Conservation (phyloP, 768 basidiomycete species). For the Calocybe indica region DNA sequence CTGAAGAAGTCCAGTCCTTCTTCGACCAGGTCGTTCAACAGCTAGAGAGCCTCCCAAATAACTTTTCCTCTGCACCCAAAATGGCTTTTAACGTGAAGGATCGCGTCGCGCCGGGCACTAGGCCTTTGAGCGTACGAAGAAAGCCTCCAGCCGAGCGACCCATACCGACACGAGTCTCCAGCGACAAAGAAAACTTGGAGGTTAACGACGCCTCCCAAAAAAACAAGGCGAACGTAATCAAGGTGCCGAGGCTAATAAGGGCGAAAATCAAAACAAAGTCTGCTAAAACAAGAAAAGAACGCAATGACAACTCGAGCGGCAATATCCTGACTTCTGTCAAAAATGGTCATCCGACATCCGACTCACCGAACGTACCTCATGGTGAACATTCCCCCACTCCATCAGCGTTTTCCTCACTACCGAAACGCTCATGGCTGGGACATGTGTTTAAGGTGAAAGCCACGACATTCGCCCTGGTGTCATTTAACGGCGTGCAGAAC, state of each 20-base stretch:
- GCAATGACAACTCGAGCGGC: neutral
- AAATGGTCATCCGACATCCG: too few relatives aligned
- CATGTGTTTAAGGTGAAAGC: constrained; percentile 87
- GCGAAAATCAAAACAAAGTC: constrained; percentile 16
- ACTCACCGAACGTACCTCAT: too few relatives aligned
- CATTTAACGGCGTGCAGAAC: constrained; percentile 49
- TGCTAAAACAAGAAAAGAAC: constrained; percentile 32
- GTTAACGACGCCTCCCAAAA: constrained; percentile 11
- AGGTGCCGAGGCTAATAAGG: constrained; percentile 24
- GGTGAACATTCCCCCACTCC: neutral
- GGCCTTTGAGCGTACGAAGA: constrained; percentile 40
- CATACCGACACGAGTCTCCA: constrained; percentile 11
- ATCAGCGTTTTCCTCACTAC: constrained; percentile 34
- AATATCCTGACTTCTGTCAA: too few relatives aligned
- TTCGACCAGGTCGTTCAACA: constrained; percentile 82
- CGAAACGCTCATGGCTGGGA: constrained; percentile 77
- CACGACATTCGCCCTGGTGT: constrained; percentile 49
- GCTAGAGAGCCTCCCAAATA: constrained; percentile 50
- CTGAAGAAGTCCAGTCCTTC: constrained; percentile 71
- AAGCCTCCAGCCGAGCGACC: constrained; percentile 19
- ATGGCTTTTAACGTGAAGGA: too few relatives aligned
- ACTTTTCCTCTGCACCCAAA: too few relatives aligned
- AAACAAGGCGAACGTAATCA: constrained; percentile 16
- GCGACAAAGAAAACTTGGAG: constrained; percentile 57
- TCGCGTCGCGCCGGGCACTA: constrained; percentile 18